A percentile compares a stretch with the other conserved stretches of the same genome.
phyloP scores from a whole-genome alignment of 768 basidiomycete species.

The Candolleomyces eurysporus region DNA sequence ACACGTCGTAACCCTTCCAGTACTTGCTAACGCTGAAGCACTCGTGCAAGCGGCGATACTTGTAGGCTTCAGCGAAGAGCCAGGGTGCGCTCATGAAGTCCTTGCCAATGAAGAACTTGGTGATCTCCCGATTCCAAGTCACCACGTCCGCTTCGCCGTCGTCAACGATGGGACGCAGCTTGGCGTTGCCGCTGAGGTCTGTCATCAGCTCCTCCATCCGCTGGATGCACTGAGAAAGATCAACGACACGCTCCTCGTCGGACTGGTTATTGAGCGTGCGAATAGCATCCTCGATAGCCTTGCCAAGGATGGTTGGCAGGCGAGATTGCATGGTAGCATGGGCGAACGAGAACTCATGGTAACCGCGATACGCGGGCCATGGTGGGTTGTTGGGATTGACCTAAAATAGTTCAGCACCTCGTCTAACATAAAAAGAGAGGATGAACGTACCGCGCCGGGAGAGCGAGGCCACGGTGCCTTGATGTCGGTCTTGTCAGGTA shows the following conservation, averaged over 20 bases:
- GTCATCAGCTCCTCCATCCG: conserved; percentile 89
- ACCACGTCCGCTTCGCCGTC: conserved; percentile 91
- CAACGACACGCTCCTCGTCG: conserved; percentile 78
- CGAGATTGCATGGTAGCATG: conserved; percentile 97
- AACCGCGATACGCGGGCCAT: conserved; percentile 79
- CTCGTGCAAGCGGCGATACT: conserved; percentile 88
- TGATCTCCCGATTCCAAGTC: conserved; percentile 97
- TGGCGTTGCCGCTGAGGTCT: conserved; percentile 80
- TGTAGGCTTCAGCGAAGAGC: conserved; percentile 95
- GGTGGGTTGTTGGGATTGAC: conserved; percentile 84
- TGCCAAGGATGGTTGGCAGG: conserved; percentile 91
- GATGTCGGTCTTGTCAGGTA: conserved; percentile 72
- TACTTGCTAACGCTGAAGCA: conserved; percentile 90
- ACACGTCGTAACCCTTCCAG: conserved; percentile 92
- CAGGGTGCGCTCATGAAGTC: conserved; percentile 96
- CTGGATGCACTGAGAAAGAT: conserved; percentile 83
- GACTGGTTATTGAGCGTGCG: conserved; percentile 86
- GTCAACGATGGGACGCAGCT: conserved; percentile 84
- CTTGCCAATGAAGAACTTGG: conserved; percentile 90
- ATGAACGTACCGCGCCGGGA: conserved; percentile 56
- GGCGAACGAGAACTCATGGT: conserved; percentile 80
- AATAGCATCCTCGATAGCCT: conserved; percentile 90
- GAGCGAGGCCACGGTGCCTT: conserved; percentile 73
- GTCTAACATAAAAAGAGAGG: neutral
- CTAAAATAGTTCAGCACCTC: conserved; percentile 27